Base-by-base conservation (phyloP, 139 green algal species). In the Diplosphaera chodatii region DNA sequence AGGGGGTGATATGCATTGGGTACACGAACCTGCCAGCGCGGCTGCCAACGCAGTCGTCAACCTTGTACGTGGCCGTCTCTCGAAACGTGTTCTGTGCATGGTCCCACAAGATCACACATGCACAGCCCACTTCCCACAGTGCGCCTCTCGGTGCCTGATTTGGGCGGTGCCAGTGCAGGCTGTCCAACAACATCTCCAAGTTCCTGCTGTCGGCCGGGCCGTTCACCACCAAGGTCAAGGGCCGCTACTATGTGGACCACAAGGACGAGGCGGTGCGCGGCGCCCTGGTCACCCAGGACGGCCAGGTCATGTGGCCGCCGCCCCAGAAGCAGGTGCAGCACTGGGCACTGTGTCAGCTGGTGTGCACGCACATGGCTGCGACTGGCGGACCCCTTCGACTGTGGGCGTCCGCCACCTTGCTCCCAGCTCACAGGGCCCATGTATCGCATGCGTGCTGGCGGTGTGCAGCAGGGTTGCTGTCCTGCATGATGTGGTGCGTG, bases 141-240 rank as follows among this genome's bases (percentile, higher is more conserved):
- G 10, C 8, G 10, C 37, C 37, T 13, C 37, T 48, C 10, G 10
- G 8, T 13, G 37, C 37, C 37, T 13, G 10, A 48, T 13, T 21
- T 13, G 10, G 10, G 37, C 37, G 10, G 8, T 8, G 10, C 37
- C 10, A 8, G 16, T 25, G 48, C 48, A 59, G 48, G 10, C 48
- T 59, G 48, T 85, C 78, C 73, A 95, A 92, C 83, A 97, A 97
- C 87, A 86, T 97, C 73, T 83, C 79, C 72, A 96, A 96, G 83
- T 91, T 93, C 80, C 79, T 94, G 77, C 84, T 93, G 64, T 87
- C 78, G 59, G 87, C 89, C 78, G 90, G 90, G 4, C 90, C 90
- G 34, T 94, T 94, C 84, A 90, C 86, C 22, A 77, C 85, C 27
- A 77, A 85, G 31, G 78, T 84, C 74, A 91, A 93, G 81, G 79